Base-by-base conservation (phyloP, 441 rosid genomes). In the Bruguiera hainesii region DNA sequence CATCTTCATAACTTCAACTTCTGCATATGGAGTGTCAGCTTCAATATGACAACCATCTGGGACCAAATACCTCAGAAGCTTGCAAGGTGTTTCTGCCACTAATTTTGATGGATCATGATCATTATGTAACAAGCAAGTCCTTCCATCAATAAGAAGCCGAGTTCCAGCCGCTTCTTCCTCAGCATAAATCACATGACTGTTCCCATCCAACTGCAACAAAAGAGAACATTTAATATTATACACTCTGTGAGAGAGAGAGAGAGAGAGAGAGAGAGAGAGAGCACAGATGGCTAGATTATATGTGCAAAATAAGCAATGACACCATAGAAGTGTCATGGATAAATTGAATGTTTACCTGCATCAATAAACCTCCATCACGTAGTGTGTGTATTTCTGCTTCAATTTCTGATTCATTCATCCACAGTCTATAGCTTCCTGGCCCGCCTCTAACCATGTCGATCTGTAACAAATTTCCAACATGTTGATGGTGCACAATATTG, bases 151-250 rank as follows among this genome's bases (percentile, higher is more conserved):
- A 68, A 96, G 96, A 72, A 96, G 98, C 61, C 98, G 98, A 75
- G 98, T 96, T 77, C 99, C 99, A 68, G 99, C 99, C n/a, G 98
- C 98, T 86, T 93, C 99, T 85, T 96, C 99, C 79, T 96, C 99
- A 23, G 98, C 99, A 80, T 96, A 96, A 83, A 93, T 87, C 55
- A 96, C 90, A 86, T 96, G 99, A 78, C 99, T 96, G 84, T 96
- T 91, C 69, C 99, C 99, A 77, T 93, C 92, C 89, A 96, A 78
- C 99, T 96, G 89, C 56, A 72, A 73, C 58, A 78, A 73, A 67
- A 68, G 56, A 21, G 35, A 70, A 71, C 48, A 64, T 61, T 51
- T 13, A 42, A 33, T 30, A 5, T n/a, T 29, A 60, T 37, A 6
- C 9, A 33, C 10, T 33, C 37, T 0, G 26, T 25, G 49, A 42